A percentile compares a stretch with the other conserved stretches of the same genome.
Conservation (phyloP, 2,329 filamentous ascomycete genomes). For the Diaporthe humulicola region DNA sequence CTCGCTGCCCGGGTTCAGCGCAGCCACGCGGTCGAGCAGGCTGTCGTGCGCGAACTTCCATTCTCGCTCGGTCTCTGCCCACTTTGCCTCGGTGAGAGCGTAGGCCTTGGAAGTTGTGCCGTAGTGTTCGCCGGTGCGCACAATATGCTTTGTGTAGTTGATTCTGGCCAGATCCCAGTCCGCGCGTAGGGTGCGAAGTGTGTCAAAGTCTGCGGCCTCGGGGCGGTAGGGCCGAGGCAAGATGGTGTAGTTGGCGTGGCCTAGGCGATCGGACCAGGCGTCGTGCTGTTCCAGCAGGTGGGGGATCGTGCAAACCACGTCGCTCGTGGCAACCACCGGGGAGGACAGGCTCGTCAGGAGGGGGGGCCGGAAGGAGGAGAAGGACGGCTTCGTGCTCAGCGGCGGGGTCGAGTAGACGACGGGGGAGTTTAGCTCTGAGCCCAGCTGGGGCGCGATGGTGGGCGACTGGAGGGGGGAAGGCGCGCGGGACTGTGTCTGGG, state of each 20-base stretch:
- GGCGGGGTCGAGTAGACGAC: constrained; percentile 73
- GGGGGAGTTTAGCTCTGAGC: constrained; percentile 54
- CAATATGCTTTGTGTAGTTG: constrained; percentile 91
- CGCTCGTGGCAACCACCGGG: constrained; percentile 65
- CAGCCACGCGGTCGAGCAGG: constrained; percentile 67
- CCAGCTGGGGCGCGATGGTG: constrained; percentile 74
- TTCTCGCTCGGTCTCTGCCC: constrained; percentile 80
- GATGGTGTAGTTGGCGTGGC: constrained; percentile 95
- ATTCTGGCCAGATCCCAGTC: constrained; percentile 87
- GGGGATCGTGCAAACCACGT: constrained; percentile 66
- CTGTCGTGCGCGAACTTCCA: constrained; percentile 81
- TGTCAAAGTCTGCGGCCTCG: constrained; percentile 68
- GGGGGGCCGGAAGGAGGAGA: constrained; percentile 78
- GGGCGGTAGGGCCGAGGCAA: constrained; percentile 84
- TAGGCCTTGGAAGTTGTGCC: constrained; percentile 92
- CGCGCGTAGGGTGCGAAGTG: constrained; percentile 73
- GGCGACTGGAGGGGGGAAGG: constrained; percentile 91
- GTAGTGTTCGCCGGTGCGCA: constrained; percentile 90
- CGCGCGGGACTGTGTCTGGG: constrained; percentile 65
- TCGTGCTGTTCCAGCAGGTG: constrained; percentile 79
- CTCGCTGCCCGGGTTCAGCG: constrained; percentile 47
- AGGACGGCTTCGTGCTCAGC: constrained; percentile 81
- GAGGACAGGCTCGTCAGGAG: constrained; percentile 72
- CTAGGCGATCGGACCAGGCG: constrained; percentile 86
- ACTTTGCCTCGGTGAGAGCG: constrained; percentile 87